These are phyloP conservation scores for Scutellaria barbata DNA, from an alignment of 257 asterid species.

Conservation along the genomic window DNA sequence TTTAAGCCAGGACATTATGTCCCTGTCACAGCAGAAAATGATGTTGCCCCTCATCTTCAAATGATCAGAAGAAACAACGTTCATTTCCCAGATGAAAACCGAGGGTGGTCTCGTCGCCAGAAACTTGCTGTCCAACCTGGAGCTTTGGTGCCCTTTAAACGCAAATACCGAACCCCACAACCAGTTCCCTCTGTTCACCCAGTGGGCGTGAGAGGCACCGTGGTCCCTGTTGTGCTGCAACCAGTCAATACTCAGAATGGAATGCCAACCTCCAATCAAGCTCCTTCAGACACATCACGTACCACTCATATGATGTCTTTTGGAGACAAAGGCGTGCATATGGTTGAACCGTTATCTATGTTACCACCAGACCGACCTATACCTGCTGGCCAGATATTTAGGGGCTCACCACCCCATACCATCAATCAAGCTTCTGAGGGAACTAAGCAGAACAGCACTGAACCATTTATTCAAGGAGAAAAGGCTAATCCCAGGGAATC, in stretches of 20 bases:
- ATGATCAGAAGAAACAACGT: conserved; percentile 68
- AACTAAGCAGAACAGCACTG: conserved; percentile 40
- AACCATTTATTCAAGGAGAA: conserved; percentile 38
- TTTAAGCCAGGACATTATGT: conserved; percentile 80
- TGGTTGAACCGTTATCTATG: conserved; percentile 70
- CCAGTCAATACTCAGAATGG: conserved; percentile 54
- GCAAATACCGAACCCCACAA: conserved; percentile 38
- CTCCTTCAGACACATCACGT: conserved; percentile 37
- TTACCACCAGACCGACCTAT: conserved; percentile 63
- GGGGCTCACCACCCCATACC: conserved; percentile 41
- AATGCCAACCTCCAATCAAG: conserved; percentile 32
- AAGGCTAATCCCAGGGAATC: conserved; percentile 41
- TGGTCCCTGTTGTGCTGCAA: conserved; percentile 68
- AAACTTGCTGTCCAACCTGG: conserved; percentile 39
- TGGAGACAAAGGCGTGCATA: conserved; percentile 61
- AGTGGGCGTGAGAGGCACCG: conserved; percentile 60
- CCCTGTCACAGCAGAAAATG: conserved; percentile 80
- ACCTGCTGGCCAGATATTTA: conserved; percentile 52
- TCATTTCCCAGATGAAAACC: conserved; percentile 46
- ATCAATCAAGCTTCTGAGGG: conserved; percentile 45
- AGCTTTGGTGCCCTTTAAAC: conserved; percentile 44
- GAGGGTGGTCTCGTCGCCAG: conserved; percentile 39
- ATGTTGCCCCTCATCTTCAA: conserved; percentile 76
- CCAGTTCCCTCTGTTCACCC: conserved; percentile 54
- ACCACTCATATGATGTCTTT: conserved; percentile 40